Base-by-base conservation (phyloP, 768 basidiomycete species). In the Amanita subjunquillea region DNA sequence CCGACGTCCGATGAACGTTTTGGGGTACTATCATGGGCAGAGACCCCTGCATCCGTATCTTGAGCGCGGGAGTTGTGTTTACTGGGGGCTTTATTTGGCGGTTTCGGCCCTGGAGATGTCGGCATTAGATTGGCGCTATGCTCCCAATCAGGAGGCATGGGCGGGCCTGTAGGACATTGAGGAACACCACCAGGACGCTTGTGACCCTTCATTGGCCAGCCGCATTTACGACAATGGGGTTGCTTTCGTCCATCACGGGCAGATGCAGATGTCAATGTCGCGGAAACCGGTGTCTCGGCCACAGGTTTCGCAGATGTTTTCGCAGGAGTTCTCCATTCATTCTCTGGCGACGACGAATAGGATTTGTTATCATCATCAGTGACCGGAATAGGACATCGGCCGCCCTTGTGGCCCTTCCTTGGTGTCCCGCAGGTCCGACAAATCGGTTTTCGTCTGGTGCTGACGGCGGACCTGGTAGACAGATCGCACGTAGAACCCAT, bases 201-300 rank as follows among this genome's bases (percentile, higher is more conserved):
- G 22, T 53, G 51, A 12, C 51, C 51, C 42, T 46, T 53, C 51
- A 46, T 53, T 17, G 44, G 51, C 22, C 10, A 27, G 23, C 50
- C 50, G 17, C 50, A 51, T 12, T 29, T 43, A 1, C 40, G 25
- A 34, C 49, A 50, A 1, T 23, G 39, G 8, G 41, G 40, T 22
- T 3, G 29, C 23, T 43, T 42, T 10, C 50, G 42, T 36, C 29
- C 43, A 0, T 42, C 22, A 13, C 17, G 3, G 29, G 27, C 6
- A 4, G 50, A 51, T 29, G 10, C 27, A 15, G 50, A 42, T 6
- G 50, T 13, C 13, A 17, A 22, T 20, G 39, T 15, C 23, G 42
- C 32, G 10, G 49, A 17, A 20, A 44, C 8, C 15, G 50, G 32
- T 44, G 32, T 42, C 23, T 50, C 29, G 5, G 25, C 29, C 23